A percentile compares a stretch with the other conserved stretches of the same genome.
Evolutionary conservation across 2,329 filamentous ascomycete species (phyloP).

Genomic region (Penicillium sp.): DNA sequence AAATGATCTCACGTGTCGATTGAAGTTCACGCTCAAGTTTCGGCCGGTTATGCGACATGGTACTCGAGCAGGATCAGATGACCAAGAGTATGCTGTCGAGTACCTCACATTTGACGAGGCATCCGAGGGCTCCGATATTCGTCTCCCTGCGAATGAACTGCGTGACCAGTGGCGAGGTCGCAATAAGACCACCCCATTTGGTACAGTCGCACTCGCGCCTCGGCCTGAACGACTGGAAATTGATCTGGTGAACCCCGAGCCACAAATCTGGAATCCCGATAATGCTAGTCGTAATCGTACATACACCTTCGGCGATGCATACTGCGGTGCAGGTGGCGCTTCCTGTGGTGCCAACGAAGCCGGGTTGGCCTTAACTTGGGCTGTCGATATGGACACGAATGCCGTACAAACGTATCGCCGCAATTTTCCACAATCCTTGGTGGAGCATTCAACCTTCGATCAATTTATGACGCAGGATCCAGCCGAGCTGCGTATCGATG

Average conservation of each 20-base stretch:
- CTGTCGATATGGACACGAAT: slow-evolving; percentile 61
- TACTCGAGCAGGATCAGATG: not conserved
- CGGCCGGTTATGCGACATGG: not conserved
- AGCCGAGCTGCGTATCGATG: slow-evolving; percentile 55
- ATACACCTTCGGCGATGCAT: slow-evolving; percentile 70
- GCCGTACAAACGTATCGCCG: slow-evolving; percentile 59
- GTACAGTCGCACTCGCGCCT: slow-evolving; percentile 13
- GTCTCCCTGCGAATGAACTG: slow-evolving; percentile 15
- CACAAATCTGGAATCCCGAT: slow-evolving; percentile 1
- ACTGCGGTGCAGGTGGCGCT: slow-evolving; percentile 71
- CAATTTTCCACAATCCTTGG: slow-evolving; percentile 54
- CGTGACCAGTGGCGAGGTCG: slow-evolving; percentile 36
- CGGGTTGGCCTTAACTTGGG: slow-evolving; percentile 61
- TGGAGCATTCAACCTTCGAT: slow-evolving; percentile 48
- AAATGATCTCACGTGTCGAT: slow-evolving; percentile 32
- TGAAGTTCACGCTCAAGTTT: slow-evolving; percentile 26
- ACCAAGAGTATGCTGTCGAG: slow-evolving; percentile 21
- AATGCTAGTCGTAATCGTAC: slow-evolving; percentile 23
- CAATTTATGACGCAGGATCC: slow-evolving; percentile 37
- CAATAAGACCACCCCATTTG: slow-evolving; percentile 30
- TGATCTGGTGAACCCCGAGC: slow-evolving; percentile 2
- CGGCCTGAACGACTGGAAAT: slow-evolving; percentile 2
- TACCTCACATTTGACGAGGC: slow-evolving; percentile 33
- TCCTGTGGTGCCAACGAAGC: slow-evolving; percentile 62
- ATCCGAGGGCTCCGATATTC: slow-evolving; percentile 19